Evolutionary conservation across 2,329 filamentous ascomycete genomes (phyloP).

Genomic region (Exophiala spinifera): DNA sequence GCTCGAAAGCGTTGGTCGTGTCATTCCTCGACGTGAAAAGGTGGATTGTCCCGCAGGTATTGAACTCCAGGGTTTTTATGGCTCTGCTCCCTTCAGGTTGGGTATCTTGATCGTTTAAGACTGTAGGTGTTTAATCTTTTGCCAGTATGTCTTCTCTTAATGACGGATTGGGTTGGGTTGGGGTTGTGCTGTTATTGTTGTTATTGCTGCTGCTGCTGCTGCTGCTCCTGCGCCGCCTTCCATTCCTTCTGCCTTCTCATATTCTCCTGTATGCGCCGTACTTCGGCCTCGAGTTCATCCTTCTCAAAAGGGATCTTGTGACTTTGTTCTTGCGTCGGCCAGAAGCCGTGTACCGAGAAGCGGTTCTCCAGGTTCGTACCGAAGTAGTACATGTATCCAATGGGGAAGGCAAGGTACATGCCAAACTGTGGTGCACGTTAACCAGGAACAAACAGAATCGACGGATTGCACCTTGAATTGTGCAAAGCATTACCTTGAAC

Average conservation of each 20-base stretch:
- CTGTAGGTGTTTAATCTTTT: no score
- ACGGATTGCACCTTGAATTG: no score
- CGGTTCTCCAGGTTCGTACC: constrained; percentile 94
- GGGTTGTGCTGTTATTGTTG: no score
- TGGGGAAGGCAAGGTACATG: constrained; percentile 98
- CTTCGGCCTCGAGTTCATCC: constrained; percentile 68
- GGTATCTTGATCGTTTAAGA: no score
- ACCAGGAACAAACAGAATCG: no score
- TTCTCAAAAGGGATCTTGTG: constrained; percentile 53
- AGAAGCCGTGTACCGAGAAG: constrained; percentile 87
- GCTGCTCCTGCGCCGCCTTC: constrained; percentile 31
- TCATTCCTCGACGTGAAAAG: no score
- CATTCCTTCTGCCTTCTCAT: constrained; percentile 30
- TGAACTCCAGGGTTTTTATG: no score
- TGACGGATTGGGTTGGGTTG: no score
- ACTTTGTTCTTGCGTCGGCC: constrained; percentile 67
- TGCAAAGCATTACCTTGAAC: constrained; percentile 71
- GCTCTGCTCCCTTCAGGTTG: no score
- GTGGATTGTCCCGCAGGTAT: background rate
- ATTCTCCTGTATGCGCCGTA: constrained; percentile 51
- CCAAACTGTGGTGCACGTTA: constrained; percentile 44
- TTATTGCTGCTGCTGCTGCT: constrained; percentile 30
- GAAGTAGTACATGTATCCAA: constrained; percentile 99
- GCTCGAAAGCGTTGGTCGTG: background rate
- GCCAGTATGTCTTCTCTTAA: no score